phyloP scores from a whole-genome alignment of 306 rosid genomes.

The Cucurbita argyrosperma region DNA sequence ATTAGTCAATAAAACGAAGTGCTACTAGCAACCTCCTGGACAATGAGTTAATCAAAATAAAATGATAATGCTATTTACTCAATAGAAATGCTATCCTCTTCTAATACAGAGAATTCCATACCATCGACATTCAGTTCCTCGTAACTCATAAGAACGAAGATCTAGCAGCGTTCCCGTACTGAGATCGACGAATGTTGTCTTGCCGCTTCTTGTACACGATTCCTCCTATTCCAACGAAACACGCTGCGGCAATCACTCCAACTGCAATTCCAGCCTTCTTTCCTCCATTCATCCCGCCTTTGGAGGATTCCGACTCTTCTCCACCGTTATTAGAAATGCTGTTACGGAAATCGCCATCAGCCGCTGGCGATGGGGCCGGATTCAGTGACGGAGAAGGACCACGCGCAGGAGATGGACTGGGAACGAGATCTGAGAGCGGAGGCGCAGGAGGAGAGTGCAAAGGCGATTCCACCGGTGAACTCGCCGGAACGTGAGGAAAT shows the following conservation, averaged over 20 bases:
- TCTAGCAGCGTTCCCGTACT: conserved; percentile 35
- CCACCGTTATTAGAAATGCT: not conserved
- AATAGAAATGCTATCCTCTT: not conserved
- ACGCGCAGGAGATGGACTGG: conserved; percentile 3
- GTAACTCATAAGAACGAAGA: conserved; percentile 39
- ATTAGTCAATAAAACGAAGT: not conserved
- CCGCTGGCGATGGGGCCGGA: not conserved
- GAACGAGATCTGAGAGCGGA: conserved; percentile 15
- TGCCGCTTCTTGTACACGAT: conserved; percentile 61
- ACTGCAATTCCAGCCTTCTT: conserved; percentile 65
- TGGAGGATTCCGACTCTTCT: conserved; percentile 4
- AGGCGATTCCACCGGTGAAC: conserved; percentile 11
- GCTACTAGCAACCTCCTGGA: not conserved
- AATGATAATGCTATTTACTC: not conserved
- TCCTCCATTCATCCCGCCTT: conserved; percentile 35
- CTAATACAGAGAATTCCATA: not conserved
- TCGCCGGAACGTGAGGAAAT: conserved; percentile 5
- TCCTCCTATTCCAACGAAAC: conserved; percentile 33
- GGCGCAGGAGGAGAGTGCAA: conserved; percentile 24
- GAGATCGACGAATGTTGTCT: conserved; percentile 51
- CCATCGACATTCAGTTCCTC: not conserved
- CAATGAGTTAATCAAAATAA: not conserved
- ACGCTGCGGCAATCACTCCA: conserved; percentile 38
- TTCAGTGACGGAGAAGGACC: conserved; percentile 1
- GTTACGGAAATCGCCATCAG: not conserved